A percentile compares a stretch with the other conserved stretches of the same genome.
phyloP scores from a whole-genome alignment of 106 monocot species.

The Allium sativum region DNA sequence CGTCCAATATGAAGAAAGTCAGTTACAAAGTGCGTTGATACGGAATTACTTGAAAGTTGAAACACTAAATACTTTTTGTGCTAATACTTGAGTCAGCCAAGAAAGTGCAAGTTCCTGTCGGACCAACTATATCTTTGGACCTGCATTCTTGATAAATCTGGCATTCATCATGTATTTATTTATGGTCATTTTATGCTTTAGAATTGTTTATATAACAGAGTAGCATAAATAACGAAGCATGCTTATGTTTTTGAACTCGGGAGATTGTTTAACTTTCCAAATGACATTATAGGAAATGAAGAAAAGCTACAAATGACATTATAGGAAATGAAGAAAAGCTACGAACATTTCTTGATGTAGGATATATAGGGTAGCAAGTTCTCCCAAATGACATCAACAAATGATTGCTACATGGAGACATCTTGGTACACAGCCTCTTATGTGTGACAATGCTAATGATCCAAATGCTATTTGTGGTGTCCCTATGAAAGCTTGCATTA shows the following conservation, averaged over 20 bases:
- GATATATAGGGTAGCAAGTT: constrained; percentile 71
- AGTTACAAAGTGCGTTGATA: too few relatives aligned
- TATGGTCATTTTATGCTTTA: background rate
- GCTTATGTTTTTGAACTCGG: constrained; percentile 4
- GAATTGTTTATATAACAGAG: background rate
- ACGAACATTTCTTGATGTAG: constrained; percentile 55
- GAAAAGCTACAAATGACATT: constrained; percentile 30
- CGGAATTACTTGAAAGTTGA: too few relatives aligned
- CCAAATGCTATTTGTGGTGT: constrained; percentile 60
- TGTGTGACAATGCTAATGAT: constrained; percentile 45
- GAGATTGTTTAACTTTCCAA: constrained; percentile 59
- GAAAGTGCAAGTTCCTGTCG: too few relatives aligned
- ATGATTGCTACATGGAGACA: constrained; percentile 51
- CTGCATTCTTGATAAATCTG: too few relatives aligned
- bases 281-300: constrained; percentile 43
- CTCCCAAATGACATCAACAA: constrained; percentile 61
- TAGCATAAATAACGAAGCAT: too few relatives aligned
- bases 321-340: constrained; percentile 49
- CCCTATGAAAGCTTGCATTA: constrained; percentile 57
- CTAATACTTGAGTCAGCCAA: too few relatives aligned
- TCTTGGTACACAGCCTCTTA: constrained; percentile 37
- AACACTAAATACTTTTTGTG: too few relatives aligned
- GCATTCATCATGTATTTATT: too few relatives aligned
- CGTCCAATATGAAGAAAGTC: too few relatives aligned
- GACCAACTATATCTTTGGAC: too few relatives aligned